Evolutionary conservation across 768 basidiomycete species (phyloP), one percentile per base, ranked within the genome.

Genomic region (Rhizopogon sp.): DNA sequence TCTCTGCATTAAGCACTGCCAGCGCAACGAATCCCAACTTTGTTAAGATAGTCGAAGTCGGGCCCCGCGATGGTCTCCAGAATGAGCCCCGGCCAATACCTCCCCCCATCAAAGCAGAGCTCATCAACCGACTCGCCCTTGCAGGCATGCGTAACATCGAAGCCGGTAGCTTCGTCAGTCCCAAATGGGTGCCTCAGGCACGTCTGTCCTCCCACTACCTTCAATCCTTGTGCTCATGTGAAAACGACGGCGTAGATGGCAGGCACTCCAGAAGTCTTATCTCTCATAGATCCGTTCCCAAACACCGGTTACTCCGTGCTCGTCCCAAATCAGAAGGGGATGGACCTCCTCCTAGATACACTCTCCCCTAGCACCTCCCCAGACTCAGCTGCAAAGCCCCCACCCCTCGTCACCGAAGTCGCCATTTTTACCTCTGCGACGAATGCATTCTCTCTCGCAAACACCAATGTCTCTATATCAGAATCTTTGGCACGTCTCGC

Each of bases 161-260:
- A 70, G 82, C 83, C 1, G 93, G 93, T 6, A 92, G 90, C 66
- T 93, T 96, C 65, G 93, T 95, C 55, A 90, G 90, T 68, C 89
- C 90, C 0, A 93, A 93, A 70, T 92, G 92, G 88, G 88, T 95
- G 25, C 93, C 93, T 0, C 93, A 95, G 81, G 93, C 84, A 58
- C 49, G 76, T 69, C 43, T 31, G 2, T 4, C 31, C 13, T 33
- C 35, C 5, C 46, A 28, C 20, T 43, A 25, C 39, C 52, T 56
- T 50, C 33, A 50, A 14, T 17, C 14, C 22, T 13, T 14, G 17
- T 45, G 28, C 22, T 16, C 40, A 46, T 33, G 33, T 16, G 16
- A 4, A 25, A 25, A 25, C 25, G 25, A 25, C 25, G 25, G 25
- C 28, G 16, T 58, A 96, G 91, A 93, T 96, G 92, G 90, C 85